A percentile compares a stretch with the other conserved stretches of the same genome.
phyloP scores from a whole-genome alignment of 768 basidiomycete species.

The Amanita pallidorosea region DNA sequence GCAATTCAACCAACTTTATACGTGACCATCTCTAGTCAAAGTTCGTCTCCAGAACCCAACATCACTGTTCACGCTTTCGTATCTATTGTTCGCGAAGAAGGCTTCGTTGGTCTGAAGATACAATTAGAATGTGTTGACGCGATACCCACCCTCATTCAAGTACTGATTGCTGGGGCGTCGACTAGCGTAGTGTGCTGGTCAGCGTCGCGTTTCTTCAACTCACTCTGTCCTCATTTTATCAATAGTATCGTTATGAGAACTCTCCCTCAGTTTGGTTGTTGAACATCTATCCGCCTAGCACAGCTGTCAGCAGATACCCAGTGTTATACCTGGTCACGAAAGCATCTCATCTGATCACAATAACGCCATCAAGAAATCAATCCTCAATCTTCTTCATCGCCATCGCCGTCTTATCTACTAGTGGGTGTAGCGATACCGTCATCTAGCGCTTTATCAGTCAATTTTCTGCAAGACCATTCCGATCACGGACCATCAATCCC shows the following conservation, averaged over 20 bases:
- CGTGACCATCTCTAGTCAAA: slow-evolving; percentile 42
- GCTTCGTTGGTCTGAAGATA: slow-evolving; percentile 51
- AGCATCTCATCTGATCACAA: slow-evolving; percentile 27
- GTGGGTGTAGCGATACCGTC: background rate
- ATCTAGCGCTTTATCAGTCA: background rate
- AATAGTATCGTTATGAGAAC: slow-evolving; percentile 50
- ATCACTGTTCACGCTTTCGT: slow-evolving; percentile 49
- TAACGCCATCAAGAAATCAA: slow-evolving; percentile 84
- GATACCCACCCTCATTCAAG: slow-evolving; percentile 58
- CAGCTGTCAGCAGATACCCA: too few species aligned
- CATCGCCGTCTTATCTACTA: slow-evolving; percentile 36
- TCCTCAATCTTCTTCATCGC: slow-evolving; percentile 56
- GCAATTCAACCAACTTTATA: background rate
- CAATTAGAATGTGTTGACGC: slow-evolving; percentile 38
- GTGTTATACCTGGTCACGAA: background rate
- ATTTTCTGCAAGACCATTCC: slow-evolving; percentile 1
- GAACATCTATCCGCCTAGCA: too few species aligned
- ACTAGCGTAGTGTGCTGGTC: slow-evolving; percentile 76
- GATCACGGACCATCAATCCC: slow-evolving; percentile 6
- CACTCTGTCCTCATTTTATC: background rate
- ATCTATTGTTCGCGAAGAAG: slow-evolving; percentile 64
- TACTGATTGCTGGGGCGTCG: slow-evolving; percentile 68
- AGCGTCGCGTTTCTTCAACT: slow-evolving; percentile 17
- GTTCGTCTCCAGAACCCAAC: slow-evolving; percentile 67
- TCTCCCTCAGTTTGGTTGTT: too few species aligned